Evolutionary conservation across 768 basidiomycete species (phyloP), one percentile per base, ranked within the genome.

Genomic region (Roridomyces roridus): DNA sequence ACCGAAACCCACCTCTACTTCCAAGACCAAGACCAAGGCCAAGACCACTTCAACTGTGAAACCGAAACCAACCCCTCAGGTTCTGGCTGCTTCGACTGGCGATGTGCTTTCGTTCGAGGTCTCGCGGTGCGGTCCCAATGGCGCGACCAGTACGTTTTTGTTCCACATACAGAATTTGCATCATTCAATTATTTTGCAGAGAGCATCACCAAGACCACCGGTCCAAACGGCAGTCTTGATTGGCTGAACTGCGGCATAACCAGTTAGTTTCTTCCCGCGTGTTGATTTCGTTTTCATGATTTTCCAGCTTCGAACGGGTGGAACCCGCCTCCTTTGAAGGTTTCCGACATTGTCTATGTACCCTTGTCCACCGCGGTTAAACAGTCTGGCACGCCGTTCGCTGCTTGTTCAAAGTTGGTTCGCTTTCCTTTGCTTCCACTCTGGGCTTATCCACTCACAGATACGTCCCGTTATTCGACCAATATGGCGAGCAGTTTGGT

Each of bases 211-310:
- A 64, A 69, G 7, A 71, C 76, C 23, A 72, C 74, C 36, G 90
- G 90, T 17, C 88, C 88, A 17, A 91, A 91, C 65, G 88, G 89
- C n/a, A 69, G 77, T 65, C 85, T 90, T 44, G 76, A 84, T 50
- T 94, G 87, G 83, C 70, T 94, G 62, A 92, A 91, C 74, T 94
- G 92, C 65, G 92, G 91, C 39, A 69, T 94, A 51, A 75, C 80
- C 40, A 67, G 55, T 24, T 35, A 31, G 55, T 46, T 8, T 8
- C 6, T 21, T 5, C 2, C 15, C n/a, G 8, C 6, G 21, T 41
- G 25, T 12, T 31, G 2, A 29, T 37, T 51, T 6, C 21, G 9
- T 20, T 43, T 31, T 15, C 25, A 51, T 35, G 11, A 4, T 25
- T 40, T 18, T 23, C 3, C 31, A 48, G 45, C 28, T 18, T 23